Conservation (phyloP, 495 filamentous ascomycete genomes). For the Aspergillus nidulans region DNA sequence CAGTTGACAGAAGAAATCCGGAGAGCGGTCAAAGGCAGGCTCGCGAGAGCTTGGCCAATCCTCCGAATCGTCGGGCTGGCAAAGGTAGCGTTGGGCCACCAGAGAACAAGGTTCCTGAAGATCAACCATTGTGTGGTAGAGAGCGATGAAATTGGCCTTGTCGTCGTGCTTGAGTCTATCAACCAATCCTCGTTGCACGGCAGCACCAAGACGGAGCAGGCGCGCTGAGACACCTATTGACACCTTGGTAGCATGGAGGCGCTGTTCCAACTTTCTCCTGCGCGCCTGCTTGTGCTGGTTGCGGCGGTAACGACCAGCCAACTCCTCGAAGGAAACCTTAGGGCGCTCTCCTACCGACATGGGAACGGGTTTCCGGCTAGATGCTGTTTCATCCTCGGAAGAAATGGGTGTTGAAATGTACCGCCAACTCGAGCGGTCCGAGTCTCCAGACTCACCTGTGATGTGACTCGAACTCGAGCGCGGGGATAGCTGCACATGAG, state of each 20-base stretch:
- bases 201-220: slow-evolving; percentile 69
- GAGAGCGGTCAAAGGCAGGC: slow-evolving; percentile 38
- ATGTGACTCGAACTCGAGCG: slow-evolving; percentile 10
- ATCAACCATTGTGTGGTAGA: slow-evolving; percentile 86
- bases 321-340: slow-evolving; percentile 41
- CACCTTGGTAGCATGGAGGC: slow-evolving; percentile 46
- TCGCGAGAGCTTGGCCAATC: slow-evolving; percentile 29
- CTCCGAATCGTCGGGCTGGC: slow-evolving; percentile 40
- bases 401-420: slow-evolving; percentile 20
- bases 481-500: slow-evolving; percentile 13
- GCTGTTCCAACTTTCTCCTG: slow-evolving; percentile 37
- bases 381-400: slow-evolving; percentile 19
- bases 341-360: slow-evolving; percentile 21
- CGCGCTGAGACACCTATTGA: slow-evolving; percentile 77
- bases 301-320: slow-evolving; percentile 38
- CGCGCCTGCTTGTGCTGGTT: slow-evolving; percentile 41
- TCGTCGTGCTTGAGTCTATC: slow-evolving; percentile 87
- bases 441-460: slow-evolving; percentile 41
- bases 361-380: slow-evolving; percentile 7
- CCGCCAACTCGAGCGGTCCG: slow-evolving; percentile 35
- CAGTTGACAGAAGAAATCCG: slow-evolving; percentile 76
- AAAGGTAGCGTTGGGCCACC: slow-evolving; percentile 42
- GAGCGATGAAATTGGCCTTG: slow-evolving; percentile 77
- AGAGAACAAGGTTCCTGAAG: slow-evolving; percentile 80
- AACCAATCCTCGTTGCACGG: slow-evolving; percentile 76